Percentiles rank a stretch among this genome's conserved stretches.
Conservation (phyloP, 2,329 filamentous ascomycete species). For the Aureobasidium sp. region DNA sequence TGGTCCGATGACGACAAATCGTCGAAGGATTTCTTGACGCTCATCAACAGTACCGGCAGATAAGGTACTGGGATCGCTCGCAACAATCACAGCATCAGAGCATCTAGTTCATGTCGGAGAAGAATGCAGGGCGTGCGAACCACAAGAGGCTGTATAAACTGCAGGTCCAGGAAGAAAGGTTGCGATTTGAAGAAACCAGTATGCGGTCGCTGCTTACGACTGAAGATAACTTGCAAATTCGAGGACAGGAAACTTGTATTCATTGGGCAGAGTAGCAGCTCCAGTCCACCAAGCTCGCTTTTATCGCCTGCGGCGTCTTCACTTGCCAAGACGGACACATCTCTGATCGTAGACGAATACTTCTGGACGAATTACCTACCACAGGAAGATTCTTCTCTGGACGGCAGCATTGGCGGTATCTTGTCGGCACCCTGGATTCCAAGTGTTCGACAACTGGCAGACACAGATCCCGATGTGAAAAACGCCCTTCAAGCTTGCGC, state of each 20-base stretch:
- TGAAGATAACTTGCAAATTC: not conserved
- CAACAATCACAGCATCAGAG: no score
- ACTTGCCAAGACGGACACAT: not conserved
- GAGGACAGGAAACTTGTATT: not conserved
- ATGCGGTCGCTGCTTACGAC: not conserved
- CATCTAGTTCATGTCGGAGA: no score
- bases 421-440: conserved; percentile 4
- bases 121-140: conserved; percentile 2
- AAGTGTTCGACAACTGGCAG: not conserved
- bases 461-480: not conserved
- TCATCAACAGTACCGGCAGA: no score
- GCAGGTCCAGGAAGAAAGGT: not conserved
- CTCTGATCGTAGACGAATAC: not conserved
- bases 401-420: conserved; percentile 6
- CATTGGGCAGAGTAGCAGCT: not conserved
- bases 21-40: no score
- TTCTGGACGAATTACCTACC: conserved; percentile 8
- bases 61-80: no score
- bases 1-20: no score
- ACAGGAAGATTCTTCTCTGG: not conserved
- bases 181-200: conserved; percentile 5
- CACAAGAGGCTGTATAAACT: conserved; percentile 1
- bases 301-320: not conserved
- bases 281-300: not conserved
- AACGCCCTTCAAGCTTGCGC: conserved; percentile 9